phyloP scores from a whole-genome alignment of 164 flowering plant genomes.

The Umbilicus rupestris region DNA sequence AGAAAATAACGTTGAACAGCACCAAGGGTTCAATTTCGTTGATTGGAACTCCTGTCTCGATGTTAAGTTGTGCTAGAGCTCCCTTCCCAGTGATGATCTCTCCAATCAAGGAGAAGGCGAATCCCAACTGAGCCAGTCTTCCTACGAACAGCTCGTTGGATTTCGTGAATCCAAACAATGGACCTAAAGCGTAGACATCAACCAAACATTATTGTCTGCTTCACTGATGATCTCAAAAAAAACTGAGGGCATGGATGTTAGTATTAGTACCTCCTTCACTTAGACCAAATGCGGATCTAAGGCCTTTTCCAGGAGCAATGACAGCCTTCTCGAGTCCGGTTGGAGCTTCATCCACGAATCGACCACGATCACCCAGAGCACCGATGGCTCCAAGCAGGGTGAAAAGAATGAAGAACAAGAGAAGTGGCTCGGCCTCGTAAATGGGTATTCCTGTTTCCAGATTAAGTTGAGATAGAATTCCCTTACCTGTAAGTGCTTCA shows the following conservation, averaged over 20 bases:
- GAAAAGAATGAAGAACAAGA: constrained; percentile 92
- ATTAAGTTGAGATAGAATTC: constrained; percentile 77
- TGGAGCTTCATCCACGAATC: constrained; percentile 68
- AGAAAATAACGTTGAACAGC: constrained; percentile 78
- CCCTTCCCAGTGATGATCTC: constrained; percentile 93
- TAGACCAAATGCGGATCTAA: constrained; percentile 65
- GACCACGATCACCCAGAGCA: constrained; percentile 86
- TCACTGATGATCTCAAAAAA: too few species aligned
- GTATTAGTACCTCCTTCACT: constrained; percentile 58
- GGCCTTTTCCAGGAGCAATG: constrained; percentile 69
- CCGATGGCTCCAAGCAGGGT: constrained; percentile 94
- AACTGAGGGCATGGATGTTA: background rate
- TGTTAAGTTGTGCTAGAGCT: constrained; percentile 84
- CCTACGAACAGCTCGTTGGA: constrained; percentile 94
- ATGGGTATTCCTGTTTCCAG: constrained; percentile 93
- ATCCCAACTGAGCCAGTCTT: constrained; percentile 89
- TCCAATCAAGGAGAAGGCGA: constrained; percentile 92
- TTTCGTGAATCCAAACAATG: constrained; percentile 91
- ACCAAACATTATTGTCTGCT: background rate
- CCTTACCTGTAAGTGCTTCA: constrained; percentile 89
- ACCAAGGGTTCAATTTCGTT: constrained; percentile 81
- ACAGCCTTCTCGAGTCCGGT: constrained; percentile 65
- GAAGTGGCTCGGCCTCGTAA: constrained; percentile 93
- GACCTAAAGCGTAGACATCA: constrained; percentile 32
- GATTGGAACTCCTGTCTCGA: constrained; percentile 87